A percentile compares a stretch with the other conserved stretches of the same genome.
These are phyloP conservation scores for Lepidium aucheri DNA, from an alignment of 345 rosid species.

Conservation along the genomic window DNA sequence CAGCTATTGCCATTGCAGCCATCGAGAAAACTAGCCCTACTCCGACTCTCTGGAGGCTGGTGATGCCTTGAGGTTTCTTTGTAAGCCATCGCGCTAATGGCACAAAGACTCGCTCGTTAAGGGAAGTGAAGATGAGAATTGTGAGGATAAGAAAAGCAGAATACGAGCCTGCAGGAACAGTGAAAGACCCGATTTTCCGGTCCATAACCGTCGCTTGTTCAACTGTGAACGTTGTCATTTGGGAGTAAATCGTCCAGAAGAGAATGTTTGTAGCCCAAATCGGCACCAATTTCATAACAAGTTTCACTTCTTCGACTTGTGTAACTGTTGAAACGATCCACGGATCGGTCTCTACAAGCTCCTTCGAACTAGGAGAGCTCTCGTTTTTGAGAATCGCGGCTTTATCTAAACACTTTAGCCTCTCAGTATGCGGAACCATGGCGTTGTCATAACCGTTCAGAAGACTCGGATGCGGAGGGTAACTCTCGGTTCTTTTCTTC, in stretches of 20 bases:
- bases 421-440: slow-evolving; percentile 48
- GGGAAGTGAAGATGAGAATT: slow-evolving; percentile 80
- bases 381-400: slow-evolving; percentile 48
- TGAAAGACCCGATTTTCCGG: slow-evolving; percentile 44
- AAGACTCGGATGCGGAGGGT: slow-evolving; percentile 51
- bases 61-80: slow-evolving; percentile 50
- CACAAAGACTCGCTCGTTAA: slow-evolving; percentile 64
- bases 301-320: slow-evolving; percentile 84
- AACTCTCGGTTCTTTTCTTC: slow-evolving; percentile 51
- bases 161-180: slow-evolving; percentile 57
- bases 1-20: slow-evolving; percentile 63
- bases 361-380: slow-evolving; percentile 16
- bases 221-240: slow-evolving; percentile 84
- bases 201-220: slow-evolving; percentile 81
- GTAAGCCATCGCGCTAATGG: slow-evolving; percentile 58
- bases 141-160: slow-evolving; percentile 57
- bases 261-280: slow-evolving; percentile 87
- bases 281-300: slow-evolving; percentile 64
- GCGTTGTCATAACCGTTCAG: slow-evolving; percentile 52
- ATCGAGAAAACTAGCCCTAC: slow-evolving; percentile 60
- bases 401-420: slow-evolving; percentile 75
- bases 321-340: slow-evolving; percentile 66
- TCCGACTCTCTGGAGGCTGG: slow-evolving; percentile 89
- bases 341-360: slow-evolving; percentile 28
- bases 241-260: slow-evolving; percentile 91